Percentiles rank a stretch among this genome's conserved stretches.
phyloP scores from a whole-genome alignment of 164 flowering plant species.

The Nelumbo lutea region DNA sequence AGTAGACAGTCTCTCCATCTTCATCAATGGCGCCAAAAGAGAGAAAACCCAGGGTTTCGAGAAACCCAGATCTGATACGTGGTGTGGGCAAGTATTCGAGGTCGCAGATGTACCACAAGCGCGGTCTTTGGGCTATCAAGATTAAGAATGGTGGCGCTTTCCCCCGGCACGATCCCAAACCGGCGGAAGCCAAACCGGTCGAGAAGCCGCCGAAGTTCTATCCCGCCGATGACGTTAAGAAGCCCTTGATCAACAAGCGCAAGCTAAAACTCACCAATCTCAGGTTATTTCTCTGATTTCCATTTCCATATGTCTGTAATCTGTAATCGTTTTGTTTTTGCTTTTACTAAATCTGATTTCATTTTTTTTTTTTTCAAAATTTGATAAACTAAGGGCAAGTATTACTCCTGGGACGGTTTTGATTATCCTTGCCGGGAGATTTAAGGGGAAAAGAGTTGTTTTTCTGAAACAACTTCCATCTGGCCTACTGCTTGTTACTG shows the following conservation, averaged over 20 bases:
- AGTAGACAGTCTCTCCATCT: no score
- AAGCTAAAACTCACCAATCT: slow-evolving; percentile 16
- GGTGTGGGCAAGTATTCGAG: slow-evolving; percentile 7
- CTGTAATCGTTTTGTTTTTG: background rate
- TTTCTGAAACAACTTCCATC: slow-evolving; percentile 71
- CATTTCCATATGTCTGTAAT: background rate
- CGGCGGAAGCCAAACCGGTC: slow-evolving; percentile 20
- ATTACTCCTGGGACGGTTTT: slow-evolving; percentile 69
- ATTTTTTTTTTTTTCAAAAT: background rate
- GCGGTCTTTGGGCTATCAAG: slow-evolving; percentile 94
- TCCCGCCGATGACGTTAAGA: slow-evolving; percentile 88
- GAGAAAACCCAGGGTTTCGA: background rate
- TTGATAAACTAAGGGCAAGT: slow-evolving; percentile 34
- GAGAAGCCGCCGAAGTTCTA: slow-evolving; percentile 72
- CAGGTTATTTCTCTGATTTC: no score
- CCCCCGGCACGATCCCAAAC: slow-evolving; percentile 50
- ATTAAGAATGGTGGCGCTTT: slow-evolving; percentile 85
- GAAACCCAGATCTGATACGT: slow-evolving; percentile 11
- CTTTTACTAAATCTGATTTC: background rate
- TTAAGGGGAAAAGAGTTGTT: slow-evolving; percentile 79
- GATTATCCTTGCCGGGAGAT: slow-evolving; percentile 65
- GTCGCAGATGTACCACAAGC: slow-evolving; percentile 60
- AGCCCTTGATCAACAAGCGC: slow-evolving; percentile 63
- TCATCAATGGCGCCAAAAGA: no score
- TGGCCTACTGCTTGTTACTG: slow-evolving; percentile 70